A percentile compares a stretch with the other conserved stretches of the same genome.
Conservation (phyloP, 768 basidiomycete genomes). For the Leucocoprinus leucothites region DNA sequence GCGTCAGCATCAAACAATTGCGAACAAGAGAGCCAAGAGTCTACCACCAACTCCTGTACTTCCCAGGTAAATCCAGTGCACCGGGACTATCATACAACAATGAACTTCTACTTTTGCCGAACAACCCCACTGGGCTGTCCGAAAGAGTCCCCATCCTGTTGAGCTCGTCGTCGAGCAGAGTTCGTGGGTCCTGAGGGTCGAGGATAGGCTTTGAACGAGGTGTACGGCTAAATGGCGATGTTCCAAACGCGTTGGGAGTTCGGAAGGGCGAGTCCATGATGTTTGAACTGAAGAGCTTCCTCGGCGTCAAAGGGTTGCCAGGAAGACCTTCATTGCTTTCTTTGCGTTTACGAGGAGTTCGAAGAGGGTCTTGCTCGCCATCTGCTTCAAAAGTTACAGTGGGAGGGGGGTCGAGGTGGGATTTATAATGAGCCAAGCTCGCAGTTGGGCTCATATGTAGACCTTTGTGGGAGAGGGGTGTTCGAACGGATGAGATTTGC, state of each 20-base stretch:
- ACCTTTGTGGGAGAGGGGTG: constrained; percentile 66
- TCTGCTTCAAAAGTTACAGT: constrained; percentile 26
- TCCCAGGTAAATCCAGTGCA: constrained; percentile 46
- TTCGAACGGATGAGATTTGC: constrained; percentile 57
- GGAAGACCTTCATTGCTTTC: constrained; percentile 19
- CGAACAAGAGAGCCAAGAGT: constrained; percentile 10
- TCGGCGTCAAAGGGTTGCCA: constrained; percentile 35
- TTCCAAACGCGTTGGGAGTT: constrained; percentile 23
- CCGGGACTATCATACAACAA: constrained; percentile 77
- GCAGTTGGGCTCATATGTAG: constrained; percentile 68
- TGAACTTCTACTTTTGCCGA: constrained; percentile 50
- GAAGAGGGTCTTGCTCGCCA: constrained; percentile 26
- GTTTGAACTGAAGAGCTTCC: constrained; percentile 33
- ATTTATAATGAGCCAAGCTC: constrained; percentile 67
- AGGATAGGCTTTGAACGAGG: constrained; percentile 51
- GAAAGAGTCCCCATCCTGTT: constrained; percentile 44
- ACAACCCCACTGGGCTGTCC: constrained; percentile 68
- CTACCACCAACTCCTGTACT: constrained; percentile 51
- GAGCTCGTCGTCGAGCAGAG: constrained; percentile 71
- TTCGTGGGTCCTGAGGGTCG: constrained; percentile 71
- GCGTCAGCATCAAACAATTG: background rate
- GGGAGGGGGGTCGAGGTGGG: constrained; percentile 62
- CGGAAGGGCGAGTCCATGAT: constrained; percentile 37
- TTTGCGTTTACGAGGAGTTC: constrained; percentile 36
- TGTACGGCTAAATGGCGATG: constrained; percentile 38